Evolutionary conservation across 116 monocot genomes (phyloP).

Genomic region (Trichopus zeylanicus): DNA sequence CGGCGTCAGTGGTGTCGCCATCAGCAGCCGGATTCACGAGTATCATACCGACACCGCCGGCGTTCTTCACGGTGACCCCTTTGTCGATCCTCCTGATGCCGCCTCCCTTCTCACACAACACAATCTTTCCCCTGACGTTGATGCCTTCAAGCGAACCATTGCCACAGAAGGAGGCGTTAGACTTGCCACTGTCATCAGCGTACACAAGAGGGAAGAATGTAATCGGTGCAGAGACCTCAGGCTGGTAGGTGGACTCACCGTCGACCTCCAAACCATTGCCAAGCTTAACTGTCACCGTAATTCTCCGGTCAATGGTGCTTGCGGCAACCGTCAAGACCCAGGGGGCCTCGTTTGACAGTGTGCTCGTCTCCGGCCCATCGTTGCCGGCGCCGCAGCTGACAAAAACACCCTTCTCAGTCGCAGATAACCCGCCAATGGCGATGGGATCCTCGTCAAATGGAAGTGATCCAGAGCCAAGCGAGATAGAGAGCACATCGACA

Average conservation of each 20-base stretch:
- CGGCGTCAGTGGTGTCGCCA: not conserved
- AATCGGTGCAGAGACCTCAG: not conserved
- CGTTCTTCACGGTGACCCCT: not conserved
- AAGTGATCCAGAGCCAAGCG: conserved; percentile 2
- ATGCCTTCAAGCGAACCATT: not conserved
- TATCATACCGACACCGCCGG: conserved; percentile 10
- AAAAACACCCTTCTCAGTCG: conserved; percentile 12
- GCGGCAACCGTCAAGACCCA: conserved; percentile 33
- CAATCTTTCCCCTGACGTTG: not conserved
- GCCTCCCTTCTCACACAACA: not conserved
- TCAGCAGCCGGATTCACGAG: not conserved
- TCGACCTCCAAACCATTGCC: conserved; percentile 19
- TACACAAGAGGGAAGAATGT: conserved; percentile 1
- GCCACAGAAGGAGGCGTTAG: not conserved
- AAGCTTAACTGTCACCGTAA: conserved; percentile 15
- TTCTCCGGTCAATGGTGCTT: conserved; percentile 8
- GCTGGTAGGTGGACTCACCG: conserved; percentile 19
- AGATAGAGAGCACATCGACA: conserved; percentile 28
- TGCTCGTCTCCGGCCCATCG: not conserved
- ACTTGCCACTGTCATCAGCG: not conserved
- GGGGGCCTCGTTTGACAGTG: conserved; percentile 21
- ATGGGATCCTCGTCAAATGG: conserved; percentile 12
- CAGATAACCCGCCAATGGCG: conserved; percentile 18
- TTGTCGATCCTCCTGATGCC: not conserved
- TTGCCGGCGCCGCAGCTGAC: conserved; percentile 26